Base-by-base conservation (phyloP, 192 early-diverging fungal species). In the Entomortierella chlamydospora region DNA sequence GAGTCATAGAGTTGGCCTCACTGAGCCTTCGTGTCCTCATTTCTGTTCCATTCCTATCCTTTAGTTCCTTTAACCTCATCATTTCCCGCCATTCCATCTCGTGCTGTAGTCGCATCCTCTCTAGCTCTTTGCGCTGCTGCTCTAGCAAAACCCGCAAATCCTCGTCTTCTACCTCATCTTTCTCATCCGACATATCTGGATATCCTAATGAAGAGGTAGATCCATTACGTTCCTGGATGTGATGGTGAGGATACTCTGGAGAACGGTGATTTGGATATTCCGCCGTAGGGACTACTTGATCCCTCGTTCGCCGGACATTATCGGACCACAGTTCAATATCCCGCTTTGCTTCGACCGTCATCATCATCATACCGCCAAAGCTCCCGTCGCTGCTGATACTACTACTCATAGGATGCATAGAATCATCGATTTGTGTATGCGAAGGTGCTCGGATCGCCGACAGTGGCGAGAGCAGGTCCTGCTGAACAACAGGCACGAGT, bases 21-120 rank as follows among this genome's bases (percentile, higher is more conserved):
- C 45, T 47, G 15, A 47, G 15, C 15, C 45, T 47, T 47, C 45
- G 45, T 20, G 15, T 15, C 45, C 45, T 47, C 12, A 15, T 20
- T 17, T 47, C 45, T 12, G 15, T 47, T 15, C 45, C 45, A 12
- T 4, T 17, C 20, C 15, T 47, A 17, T 47, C 50, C 23, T 61
- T 70, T 30, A 69, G 61, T 33, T 79, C 76, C 52, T 79, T 79
- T 12, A 79, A 57, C 62, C 64, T 79, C 76, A 79, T 70, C 76
- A 79, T 70, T 55, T 59, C 64, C 29, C 68, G 65, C 74, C 74
- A 78, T 33, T 79, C 68, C 34, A 61, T 60, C 1, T 50, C 61
- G 42, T 79, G 76, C 30, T 79, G 68, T 13, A 64, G 26, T 20
- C 68, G 55, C 76, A 79, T 79, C 26, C 60, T 8, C 39, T 79